These are phyloP conservation scores for Coffea humblotiana DNA, from an alignment of 305 asterid species.

Conservation along the genomic window DNA sequence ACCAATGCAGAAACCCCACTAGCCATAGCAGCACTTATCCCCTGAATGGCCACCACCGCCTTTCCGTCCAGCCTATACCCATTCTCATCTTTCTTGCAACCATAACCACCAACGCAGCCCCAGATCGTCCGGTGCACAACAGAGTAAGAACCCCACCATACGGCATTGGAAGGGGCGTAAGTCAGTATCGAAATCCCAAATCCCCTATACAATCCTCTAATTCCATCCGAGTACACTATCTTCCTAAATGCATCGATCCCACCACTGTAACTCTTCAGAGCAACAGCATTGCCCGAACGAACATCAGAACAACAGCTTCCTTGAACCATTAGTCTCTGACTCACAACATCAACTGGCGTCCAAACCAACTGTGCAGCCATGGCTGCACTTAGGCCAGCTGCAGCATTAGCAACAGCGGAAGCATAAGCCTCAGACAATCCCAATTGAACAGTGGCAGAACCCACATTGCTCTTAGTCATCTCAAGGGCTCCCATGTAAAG, in stretches of 20 bases:
- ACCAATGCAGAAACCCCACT: conserved; percentile 86
- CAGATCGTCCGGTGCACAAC: conserved; percentile 62
- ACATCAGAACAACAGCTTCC: conserved; percentile 39
- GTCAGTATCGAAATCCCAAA: conserved; percentile 93
- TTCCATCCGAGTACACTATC: conserved; percentile 61
- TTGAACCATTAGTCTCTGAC: conserved; percentile 95
- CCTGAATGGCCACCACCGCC: conserved; percentile 72
- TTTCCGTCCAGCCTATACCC: conserved; percentile 67
- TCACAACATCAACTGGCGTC: conserved; percentile 92
- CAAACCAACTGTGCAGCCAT: conserved; percentile 95
- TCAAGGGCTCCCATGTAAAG: conserved; percentile 98
- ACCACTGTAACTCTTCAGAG: conserved; percentile 59
- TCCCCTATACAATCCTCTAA: conserved; percentile 80
- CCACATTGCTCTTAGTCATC: conserved; percentile 77
- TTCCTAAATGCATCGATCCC: conserved; percentile 87
- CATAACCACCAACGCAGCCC: conserved; percentile 52
- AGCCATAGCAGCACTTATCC: conserved; percentile 78
- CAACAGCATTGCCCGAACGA: conserved; percentile 29
- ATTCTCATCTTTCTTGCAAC: conserved; percentile 57
- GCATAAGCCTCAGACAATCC: conserved; percentile 76
- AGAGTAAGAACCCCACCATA: conserved; percentile 98
- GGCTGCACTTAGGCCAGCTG: conserved; percentile 89
- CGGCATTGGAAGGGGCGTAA: conserved; percentile 95
- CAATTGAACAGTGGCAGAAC: conserved; percentile 47
- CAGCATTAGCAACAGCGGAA: conserved; percentile 76